Conservation (phyloP, 768 basidiomycete genomes). For the Grammothele lineata region DNA sequence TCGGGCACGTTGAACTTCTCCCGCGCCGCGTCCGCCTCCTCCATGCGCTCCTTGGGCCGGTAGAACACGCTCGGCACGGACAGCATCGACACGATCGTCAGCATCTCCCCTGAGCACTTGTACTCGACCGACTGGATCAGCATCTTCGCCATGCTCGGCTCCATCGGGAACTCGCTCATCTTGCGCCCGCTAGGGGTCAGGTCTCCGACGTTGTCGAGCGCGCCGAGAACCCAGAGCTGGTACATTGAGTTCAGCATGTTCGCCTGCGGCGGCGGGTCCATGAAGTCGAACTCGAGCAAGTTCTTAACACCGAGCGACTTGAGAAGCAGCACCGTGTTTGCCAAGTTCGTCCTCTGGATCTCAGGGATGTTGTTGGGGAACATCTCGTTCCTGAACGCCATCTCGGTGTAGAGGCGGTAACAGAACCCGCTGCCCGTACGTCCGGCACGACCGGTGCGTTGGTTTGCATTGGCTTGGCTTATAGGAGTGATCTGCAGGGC, state of each 20-base stretch:
- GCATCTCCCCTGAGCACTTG: constrained; percentile 90
- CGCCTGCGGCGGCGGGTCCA: constrained; percentile 99
- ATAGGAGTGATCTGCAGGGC: constrained; percentile 98
- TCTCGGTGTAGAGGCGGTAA: constrained; percentile 96
- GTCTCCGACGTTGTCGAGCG: constrained; percentile 96
- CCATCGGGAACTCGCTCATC: constrained; percentile 99
- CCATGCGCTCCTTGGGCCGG: constrained; percentile 93
- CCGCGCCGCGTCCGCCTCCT: constrained; percentile 94
- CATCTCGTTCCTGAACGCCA: constrained; percentile 93
- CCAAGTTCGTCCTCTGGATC: constrained; percentile 96
- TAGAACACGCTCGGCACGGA: constrained; percentile 98
- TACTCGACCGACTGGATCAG: constrained; percentile 93
- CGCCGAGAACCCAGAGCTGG: constrained; percentile 98
- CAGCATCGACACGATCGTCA: constrained; percentile 98
- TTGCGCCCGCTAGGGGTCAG: constrained; percentile 88
- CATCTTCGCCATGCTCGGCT: constrained; percentile 99
- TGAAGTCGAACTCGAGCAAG: constrained; percentile 96
- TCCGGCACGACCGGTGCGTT: constrained; percentile 93
- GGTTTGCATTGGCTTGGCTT: constrained; percentile 97
- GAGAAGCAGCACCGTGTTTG: constrained; percentile 91
- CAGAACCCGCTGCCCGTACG: constrained; percentile 95
- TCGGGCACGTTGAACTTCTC: constrained; percentile 99
- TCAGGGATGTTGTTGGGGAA: constrained; percentile 96
- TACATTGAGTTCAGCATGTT: constrained; percentile 99
- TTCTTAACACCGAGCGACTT: constrained; percentile 98